Evolutionary conservation across 2,329 filamentous ascomycete genomes (phyloP), one percentile per base, ranked within the genome.

Genomic region (Aspergillus pseudonomiae): DNA sequence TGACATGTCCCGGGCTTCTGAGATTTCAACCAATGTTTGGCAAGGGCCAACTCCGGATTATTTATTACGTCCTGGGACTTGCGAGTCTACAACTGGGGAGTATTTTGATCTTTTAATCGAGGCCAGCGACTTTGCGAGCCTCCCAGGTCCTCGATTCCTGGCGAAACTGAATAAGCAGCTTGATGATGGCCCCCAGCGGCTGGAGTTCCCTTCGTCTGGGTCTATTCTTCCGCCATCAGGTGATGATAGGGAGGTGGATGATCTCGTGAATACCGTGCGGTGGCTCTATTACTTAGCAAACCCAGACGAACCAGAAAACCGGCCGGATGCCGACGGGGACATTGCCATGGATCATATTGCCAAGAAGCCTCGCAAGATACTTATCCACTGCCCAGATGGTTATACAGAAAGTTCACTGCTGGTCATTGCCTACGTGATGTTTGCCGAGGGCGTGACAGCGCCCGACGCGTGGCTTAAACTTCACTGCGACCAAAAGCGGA

Each of bases 381-480:
- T 98, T 36, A 91, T 99, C 46, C 94, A 98, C 78, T 98, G 95
- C 77, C 89, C 90, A 2, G 95, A 99, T 77, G 95, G 95, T 21
- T 99, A 99, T 73, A 99, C 95, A 0, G 95, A 99, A 78, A 94
- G 91, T 1, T 93, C 93, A 1, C 85, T 99, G 77, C 84, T 99
- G 21, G 93, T 88, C 2, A 87, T 99, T 45, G 92, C 94, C 11
- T 99, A 99, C 78, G 93, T 90, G 75, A 96, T 96, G 85, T 99
- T 93, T 78, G 92, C 91, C 60, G 92, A 95, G 65, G 93, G 92
- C 7, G 83, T 88, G 12, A 86, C 94, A 0, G 86, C 94, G 0
- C 91, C 94, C 32, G 88, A 93, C 61, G 94, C 95, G 10, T 98
- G 94, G 94, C 83, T 98, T 11, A 85, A 88, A 63, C 82, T 99